phyloP scores from a whole-genome alignment of 2,329 filamentous ascomycete genomes.

The Chaetomiaceae sp. region DNA sequence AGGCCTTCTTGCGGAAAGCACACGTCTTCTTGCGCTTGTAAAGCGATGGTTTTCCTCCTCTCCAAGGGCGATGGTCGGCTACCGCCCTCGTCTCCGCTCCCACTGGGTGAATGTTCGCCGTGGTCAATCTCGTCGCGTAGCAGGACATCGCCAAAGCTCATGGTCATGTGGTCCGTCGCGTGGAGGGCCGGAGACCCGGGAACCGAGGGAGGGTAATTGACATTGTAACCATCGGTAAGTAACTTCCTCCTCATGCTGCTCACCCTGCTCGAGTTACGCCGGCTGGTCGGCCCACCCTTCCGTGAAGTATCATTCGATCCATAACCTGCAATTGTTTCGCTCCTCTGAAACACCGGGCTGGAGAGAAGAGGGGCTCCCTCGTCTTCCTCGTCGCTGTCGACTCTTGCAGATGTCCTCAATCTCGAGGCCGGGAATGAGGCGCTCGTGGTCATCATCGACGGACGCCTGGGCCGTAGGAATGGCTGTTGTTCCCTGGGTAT shows the following conservation, averaged over 20 bases:
- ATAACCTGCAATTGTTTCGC: conserved; percentile 36
- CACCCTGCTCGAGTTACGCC: conserved; percentile 48
- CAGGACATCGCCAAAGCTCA: conserved; percentile 66
- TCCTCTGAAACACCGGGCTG: conserved; percentile 36
- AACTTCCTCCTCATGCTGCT: conserved; percentile 41
- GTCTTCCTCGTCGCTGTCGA: conserved; percentile 48
- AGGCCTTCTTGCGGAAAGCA: conserved; percentile 80
- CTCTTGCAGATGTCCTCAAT: conserved; percentile 26
- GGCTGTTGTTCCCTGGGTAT: conserved; percentile 50
- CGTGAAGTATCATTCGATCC: conserved; percentile 40
- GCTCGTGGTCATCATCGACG: conserved; percentile 43
- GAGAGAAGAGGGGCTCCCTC: conserved; percentile 56
- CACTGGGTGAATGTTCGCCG: conserved; percentile 20
- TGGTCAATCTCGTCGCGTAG: conserved; percentile 60
- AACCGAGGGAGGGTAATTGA: conserved; percentile 66
- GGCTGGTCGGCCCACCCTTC: conserved; percentile 35
- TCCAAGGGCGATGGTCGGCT: conserved; percentile 36
- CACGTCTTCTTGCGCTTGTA: conserved; percentile 77
- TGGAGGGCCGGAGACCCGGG: conserved; percentile 57
- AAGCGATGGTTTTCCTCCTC: conserved; percentile 54
- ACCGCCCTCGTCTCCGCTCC: conserved; percentile 15
- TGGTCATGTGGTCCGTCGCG: conserved; percentile 44
- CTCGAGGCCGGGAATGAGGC: conserved; percentile 35
- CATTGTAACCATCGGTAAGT: conserved; percentile 49
- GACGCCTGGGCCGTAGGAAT: conserved; percentile 59